phyloP scores from a whole-genome alignment of 495 filamentous ascomycete genomes.

The Haplographium delicatum region DNA sequence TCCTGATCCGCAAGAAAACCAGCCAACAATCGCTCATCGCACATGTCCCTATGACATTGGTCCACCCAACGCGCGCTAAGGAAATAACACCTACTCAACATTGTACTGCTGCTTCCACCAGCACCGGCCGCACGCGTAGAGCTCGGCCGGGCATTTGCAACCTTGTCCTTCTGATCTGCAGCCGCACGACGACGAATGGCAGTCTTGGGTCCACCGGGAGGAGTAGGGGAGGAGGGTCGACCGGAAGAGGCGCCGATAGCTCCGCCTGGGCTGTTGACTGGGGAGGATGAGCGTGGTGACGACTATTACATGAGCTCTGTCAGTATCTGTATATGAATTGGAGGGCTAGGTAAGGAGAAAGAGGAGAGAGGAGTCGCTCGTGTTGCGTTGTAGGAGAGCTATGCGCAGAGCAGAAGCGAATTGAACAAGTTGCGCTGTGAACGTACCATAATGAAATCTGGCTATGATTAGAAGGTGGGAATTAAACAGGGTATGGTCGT shows the following conservation, averaged over 20 bases:
- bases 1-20: neutral
- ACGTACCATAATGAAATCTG: neutral
- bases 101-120: constrained; percentile 92
- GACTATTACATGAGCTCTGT: constrained; percentile 41
- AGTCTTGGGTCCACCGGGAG: constrained; percentile 91
- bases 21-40: no score
- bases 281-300: constrained; percentile 69
- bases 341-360: neutral
- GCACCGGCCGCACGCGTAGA: constrained; percentile 91
- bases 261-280: constrained; percentile 35
- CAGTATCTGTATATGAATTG: neutral
- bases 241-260: constrained; percentile 58
- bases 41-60: no score
- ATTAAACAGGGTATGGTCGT: neutral
- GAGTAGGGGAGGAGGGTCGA: constrained; percentile 78
- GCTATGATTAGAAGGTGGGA: neutral
- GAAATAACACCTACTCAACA: constrained; percentile 67
- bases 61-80: no score
- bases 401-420: no score
- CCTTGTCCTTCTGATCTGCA: constrained; percentile 90
- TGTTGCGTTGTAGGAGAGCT: no score
- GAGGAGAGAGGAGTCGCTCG: neutral
- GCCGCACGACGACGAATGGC: constrained; percentile 90
- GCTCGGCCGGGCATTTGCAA: constrained; percentile 83
- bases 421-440: neutral